A percentile compares a stretch with the other conserved stretches of the same genome.
Evolutionary conservation across 2,329 filamentous ascomycete species (phyloP).

Genomic region (Fusarium chuoi): DNA sequence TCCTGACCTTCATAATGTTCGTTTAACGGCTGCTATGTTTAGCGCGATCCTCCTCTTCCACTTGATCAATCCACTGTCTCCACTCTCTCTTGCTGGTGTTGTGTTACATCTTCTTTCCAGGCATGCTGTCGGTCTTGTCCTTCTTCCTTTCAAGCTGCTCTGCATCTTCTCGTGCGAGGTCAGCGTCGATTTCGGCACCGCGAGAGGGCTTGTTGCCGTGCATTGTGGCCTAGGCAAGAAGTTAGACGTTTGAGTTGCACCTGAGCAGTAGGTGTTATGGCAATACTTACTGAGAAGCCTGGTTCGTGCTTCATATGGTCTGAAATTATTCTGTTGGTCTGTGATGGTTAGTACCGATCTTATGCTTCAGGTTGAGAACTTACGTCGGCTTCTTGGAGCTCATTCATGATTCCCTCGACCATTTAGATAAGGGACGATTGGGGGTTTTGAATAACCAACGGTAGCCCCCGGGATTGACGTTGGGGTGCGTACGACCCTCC

Average conservation of each 20-base stretch:
- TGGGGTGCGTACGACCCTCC: constrained; percentile 3
- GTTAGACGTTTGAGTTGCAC: neutral
- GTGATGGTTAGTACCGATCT: too few relatives aligned
- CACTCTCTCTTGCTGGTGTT: neutral
- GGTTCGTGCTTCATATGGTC: constrained; percentile 27
- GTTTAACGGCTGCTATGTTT: neutral
- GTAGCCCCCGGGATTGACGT: constrained; percentile 22
- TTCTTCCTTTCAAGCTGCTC: constrained; percentile 20
- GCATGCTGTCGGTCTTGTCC: constrained; percentile 10
- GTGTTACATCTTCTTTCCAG: constrained; percentile 6
- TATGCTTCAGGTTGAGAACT: neutral
- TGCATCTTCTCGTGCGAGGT: constrained; percentile 21
- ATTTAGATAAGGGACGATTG: neutral
- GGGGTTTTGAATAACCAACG: neutral
- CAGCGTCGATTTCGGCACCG: constrained; percentile 18
- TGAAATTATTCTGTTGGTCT: constrained; percentile 7
- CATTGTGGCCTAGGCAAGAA: constrained; percentile 8
- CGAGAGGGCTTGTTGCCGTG: constrained; percentile 26
- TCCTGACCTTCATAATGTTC: neutral
- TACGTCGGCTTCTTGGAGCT: constrained; percentile 18
- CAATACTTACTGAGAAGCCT: constrained; percentile 12
- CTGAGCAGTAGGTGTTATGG: rapidly evolving
- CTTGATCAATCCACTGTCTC: neutral
- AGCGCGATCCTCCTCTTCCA: neutral
- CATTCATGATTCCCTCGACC: constrained; percentile 13